These are phyloP conservation scores for Geotrichum ghanense DNA, from an alignment of 805 yeast genomes.

Conservation along the genomic window DNA sequence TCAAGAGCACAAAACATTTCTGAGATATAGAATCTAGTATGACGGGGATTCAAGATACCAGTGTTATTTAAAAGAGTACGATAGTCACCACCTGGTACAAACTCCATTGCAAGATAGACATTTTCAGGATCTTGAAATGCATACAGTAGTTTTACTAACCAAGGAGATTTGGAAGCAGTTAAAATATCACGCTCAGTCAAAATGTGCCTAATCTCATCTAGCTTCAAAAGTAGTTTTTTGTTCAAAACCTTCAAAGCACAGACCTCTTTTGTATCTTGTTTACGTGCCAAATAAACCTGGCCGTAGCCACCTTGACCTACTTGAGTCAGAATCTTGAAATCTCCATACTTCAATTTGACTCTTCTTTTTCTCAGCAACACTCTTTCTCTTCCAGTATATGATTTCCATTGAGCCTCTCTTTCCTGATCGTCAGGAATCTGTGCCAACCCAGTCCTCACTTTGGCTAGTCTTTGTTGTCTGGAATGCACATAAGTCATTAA, in stretches of 20 bases:
- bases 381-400: constrained; percentile 75
- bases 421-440: constrained; percentile 27
- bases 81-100: constrained; percentile 99
- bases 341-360: constrained; percentile 85
- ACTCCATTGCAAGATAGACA: constrained; percentile 95
- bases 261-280: constrained; percentile 86
- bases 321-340: constrained; percentile 92
- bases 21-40: constrained; percentile 86
- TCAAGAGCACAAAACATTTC: constrained; percentile 96
- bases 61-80: constrained; percentile 90
- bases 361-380: constrained; percentile 79
- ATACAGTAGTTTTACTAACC: constrained; percentile 88
- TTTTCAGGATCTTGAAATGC: constrained; percentile 91
- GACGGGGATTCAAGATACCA: constrained; percentile 85
- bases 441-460: constrained; percentile 43
- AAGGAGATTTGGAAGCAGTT: constrained; percentile 90
- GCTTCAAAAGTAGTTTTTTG: constrained; percentile 71
- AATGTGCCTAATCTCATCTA: constrained; percentile 93
- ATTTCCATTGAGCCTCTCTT: constrained; percentile 55
- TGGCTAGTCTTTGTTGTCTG: constrained; percentile 69
- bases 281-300: constrained; percentile 91
- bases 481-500: constrained; percentile 84
- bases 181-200: constrained; percentile 92
- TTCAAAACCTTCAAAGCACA: constrained; percentile 91
- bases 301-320: constrained; percentile 99